These are phyloP conservation scores for Penicillium expansum DNA, from an alignment of 2,329 filamentous ascomycete species.

Conservation along the genomic window DNA sequence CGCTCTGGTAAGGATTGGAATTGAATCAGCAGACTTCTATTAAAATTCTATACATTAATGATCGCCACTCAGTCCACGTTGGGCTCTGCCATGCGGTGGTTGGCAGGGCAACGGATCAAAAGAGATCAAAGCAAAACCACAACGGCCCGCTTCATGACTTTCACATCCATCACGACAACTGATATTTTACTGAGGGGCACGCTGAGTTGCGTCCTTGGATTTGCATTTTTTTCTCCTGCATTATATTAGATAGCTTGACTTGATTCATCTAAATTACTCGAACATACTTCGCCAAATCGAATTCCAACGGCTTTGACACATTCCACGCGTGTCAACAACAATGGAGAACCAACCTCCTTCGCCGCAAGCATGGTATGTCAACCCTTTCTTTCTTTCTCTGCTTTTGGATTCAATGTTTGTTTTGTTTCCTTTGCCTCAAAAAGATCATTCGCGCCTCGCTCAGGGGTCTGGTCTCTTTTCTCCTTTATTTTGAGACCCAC, in stretches of 20 bases:
- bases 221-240: background rate
- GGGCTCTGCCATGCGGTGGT: background rate
- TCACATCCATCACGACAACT: slow-evolving; percentile 6
- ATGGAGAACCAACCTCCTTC: slow-evolving; percentile 21
- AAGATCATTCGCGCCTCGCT: background rate
- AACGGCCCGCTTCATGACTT: slow-evolving; percentile 3
- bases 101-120: slow-evolving; percentile 11
- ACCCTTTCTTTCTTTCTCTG: background rate
- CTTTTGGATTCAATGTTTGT: background rate
- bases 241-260: background rate
- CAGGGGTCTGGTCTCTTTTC: slow-evolving; percentile 4
- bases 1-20: background rate
- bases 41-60: background rate
- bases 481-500: slow-evolving; percentile 1
- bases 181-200: slow-evolving; percentile 1
- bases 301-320: slow-evolving; percentile 25
- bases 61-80: background rate
- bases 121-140: slow-evolving; percentile 7
- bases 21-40: too few relatives aligned
- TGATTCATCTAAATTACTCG: background rate
- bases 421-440: background rate
- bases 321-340: slow-evolving; percentile 25
- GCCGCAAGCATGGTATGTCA: slow-evolving; percentile 20
- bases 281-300: background rate
- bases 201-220: background rate